These are phyloP conservation scores for Moringa oleifera DNA, from an alignment of 345 rosid genomes.

Conservation along the genomic window DNA sequence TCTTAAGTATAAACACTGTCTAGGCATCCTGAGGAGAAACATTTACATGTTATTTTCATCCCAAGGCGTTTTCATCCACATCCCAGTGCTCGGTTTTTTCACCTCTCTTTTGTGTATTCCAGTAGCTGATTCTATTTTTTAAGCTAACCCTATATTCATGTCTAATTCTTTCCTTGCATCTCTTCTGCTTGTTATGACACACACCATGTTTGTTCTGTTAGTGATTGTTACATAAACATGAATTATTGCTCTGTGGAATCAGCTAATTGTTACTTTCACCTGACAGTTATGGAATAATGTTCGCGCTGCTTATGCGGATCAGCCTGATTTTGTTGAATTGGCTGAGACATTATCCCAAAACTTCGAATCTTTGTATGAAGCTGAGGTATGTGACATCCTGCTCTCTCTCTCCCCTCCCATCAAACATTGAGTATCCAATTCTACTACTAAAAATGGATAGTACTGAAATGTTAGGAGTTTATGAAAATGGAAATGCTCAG, in stretches of 20 bases:
- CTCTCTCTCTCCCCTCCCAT: conserved; percentile 5
- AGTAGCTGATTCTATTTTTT: neutral
- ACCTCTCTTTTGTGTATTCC: neutral
- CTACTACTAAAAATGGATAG: neutral
- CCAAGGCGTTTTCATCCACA: no score
- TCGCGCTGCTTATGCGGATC: conserved; percentile 55
- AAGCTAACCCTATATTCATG: conserved; percentile 6
- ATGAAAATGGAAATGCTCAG: no score
- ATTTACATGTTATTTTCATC: no score
- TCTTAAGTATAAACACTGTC: no score
- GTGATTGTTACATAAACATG: conserved; percentile 5
- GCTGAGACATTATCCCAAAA: conserved; percentile 61
- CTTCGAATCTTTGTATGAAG: conserved; percentile 60
- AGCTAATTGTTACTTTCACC: conserved; percentile 25
- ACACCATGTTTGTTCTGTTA: neutral
- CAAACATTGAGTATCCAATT: neutral
- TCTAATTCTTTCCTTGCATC: conserved; percentile 7
- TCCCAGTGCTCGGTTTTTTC: no score
- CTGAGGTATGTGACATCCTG: conserved; percentile 55
- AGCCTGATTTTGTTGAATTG: conserved; percentile 67
- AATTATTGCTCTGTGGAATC: conserved; percentile 14
- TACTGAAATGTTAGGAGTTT: neutral
- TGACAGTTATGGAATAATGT: conserved; percentile 85
- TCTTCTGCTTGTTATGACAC: conserved; percentile 4
- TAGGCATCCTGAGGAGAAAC: no score